Evolutionary conservation across 192 early-diverging fungal genomes (phyloP).

Genomic region (Umbelopsis sp.): DNA sequence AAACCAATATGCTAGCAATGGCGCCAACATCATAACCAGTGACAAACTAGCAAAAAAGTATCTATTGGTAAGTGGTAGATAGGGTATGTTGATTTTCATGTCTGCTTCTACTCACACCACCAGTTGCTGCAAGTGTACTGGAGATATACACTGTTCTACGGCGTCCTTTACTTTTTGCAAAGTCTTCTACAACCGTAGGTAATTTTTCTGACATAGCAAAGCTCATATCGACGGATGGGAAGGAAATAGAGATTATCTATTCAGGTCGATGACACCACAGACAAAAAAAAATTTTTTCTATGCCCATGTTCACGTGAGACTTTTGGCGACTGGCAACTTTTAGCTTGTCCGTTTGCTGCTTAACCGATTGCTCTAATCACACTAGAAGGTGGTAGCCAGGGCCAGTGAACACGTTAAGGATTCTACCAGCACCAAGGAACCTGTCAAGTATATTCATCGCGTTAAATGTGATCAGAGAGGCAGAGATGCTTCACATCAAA

Average conservation of each 20-base stretch:
- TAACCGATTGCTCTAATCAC: too few relatives aligned
- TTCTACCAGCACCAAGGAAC: too few relatives aligned
- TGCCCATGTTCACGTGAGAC: too few relatives aligned
- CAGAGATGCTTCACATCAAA: too few relatives aligned
- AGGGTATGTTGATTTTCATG: background rate
- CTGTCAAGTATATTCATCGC: too few relatives aligned
- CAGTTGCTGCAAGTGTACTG: background rate
- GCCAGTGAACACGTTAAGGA: too few relatives aligned
- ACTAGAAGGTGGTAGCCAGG: too few relatives aligned
- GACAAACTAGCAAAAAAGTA: background rate
- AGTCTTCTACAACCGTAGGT: background rate
- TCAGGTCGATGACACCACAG: background rate
- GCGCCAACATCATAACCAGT: slow-evolving; percentile 22
- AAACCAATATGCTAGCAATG: slow-evolving; percentile 26
- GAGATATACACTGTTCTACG: slow-evolving; percentile 7
- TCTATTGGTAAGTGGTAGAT: background rate
- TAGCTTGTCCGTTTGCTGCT: too few relatives aligned
- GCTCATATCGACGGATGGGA: background rate
- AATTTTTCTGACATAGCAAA: background rate
- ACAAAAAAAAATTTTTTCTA: too few relatives aligned
- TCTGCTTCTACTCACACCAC: background rate
- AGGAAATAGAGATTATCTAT: background rate
- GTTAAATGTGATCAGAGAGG: too few relatives aligned
- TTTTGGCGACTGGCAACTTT: too few relatives aligned
- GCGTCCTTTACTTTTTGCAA: background rate